Evolutionary conservation across 768 basidiomycete species (phyloP).

Genomic region (Mycena floridula): DNA sequence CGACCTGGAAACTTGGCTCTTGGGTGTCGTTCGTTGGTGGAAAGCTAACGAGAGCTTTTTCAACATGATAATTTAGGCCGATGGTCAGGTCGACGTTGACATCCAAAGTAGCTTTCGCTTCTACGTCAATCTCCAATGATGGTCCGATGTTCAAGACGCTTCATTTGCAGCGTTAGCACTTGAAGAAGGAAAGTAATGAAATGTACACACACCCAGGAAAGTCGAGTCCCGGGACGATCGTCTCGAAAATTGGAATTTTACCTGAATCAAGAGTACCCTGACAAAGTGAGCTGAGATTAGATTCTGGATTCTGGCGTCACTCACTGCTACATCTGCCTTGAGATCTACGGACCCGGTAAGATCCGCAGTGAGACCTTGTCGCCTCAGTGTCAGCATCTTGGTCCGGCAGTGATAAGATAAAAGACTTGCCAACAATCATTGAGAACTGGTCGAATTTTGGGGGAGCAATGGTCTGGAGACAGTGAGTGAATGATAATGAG

Average conservation of each 20-base stretch:
- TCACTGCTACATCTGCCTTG: background rate
- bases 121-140: background rate
- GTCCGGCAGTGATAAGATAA: background rate
- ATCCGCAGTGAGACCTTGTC: background rate
- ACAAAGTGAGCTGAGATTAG: background rate
- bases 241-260: slow-evolving; percentile 7
- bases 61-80: slow-evolving; percentile 36
- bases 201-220: slow-evolving; percentile 14
- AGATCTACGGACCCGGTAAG: background rate
- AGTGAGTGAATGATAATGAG: too few species aligned
- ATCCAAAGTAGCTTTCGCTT: slow-evolving; percentile 9
- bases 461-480: background rate
- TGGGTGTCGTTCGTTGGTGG: slow-evolving; percentile 24
- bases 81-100: slow-evolving; percentile 33
- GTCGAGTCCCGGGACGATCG: slow-evolving; percentile 11
- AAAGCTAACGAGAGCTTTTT: slow-evolving; percentile 36
- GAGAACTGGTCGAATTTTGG: background rate
- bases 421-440: background rate
- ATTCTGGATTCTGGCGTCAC: background rate
- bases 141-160: background rate
- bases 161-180: background rate
- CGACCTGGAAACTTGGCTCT: slow-evolving; percentile 23
- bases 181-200: background rate
- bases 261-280: slow-evolving; percentile 10
- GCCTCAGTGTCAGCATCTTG: background rate